Base-by-base conservation (phyloP, 768 basidiomycete genomes). In the Kwoniella dejecticola region DNA sequence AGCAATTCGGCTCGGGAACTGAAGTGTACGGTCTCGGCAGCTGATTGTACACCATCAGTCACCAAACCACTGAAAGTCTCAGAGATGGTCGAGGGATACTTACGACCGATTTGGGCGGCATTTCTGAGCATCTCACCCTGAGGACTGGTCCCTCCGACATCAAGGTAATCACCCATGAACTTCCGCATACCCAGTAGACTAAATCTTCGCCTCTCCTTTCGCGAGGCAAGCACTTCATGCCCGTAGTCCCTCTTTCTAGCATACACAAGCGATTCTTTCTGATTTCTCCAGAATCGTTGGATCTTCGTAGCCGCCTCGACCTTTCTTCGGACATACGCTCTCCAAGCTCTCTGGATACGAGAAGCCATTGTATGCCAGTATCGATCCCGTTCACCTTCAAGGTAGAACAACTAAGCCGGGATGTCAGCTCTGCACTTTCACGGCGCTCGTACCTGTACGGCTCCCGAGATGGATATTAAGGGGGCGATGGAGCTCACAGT, bases 361-460 rank as follows among this genome's bases (percentile, higher is more conserved):
- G 81, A 85, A 0, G 96, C 96, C 96, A 99, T 99, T 79, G 97
- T 98, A 79, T 99, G 96, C 96, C 96, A 99, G 79, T 98, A 99
- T 54, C 90, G 87, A 77, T 99, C 96, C 52, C 96, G 88, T 91
- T 98, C 98, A 6, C 91, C 94, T 82, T 99, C 96, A 58, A 99
- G 82, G 12, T 95, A 96, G 77, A 99, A 99, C 21, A 99, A 85
- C 91, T 97, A 64, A 0, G 17, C 6, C 2, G 27, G 2, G 3
- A 7, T 12, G 19, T 64, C 26, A 59, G 60, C 36, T 2, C 10
- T 31, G 13, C 10, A 11, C 38, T 17, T n/a, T n/a, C n/a, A n/a
- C n/a, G n/a, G n/a, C n/a, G n/a, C n/a, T n/a, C n/a, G n/a, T n/a
- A n/a, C n/a, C n/a, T n/a, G n/a, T n/a, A n/a, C n/a, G n/a, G n/a